Percentiles rank a stretch among this genome's conserved stretches.
These are phyloP conservation scores for Lathyrus oleraceus DNA, from an alignment of 306 rosid species.

Conservation along the genomic window DNA sequence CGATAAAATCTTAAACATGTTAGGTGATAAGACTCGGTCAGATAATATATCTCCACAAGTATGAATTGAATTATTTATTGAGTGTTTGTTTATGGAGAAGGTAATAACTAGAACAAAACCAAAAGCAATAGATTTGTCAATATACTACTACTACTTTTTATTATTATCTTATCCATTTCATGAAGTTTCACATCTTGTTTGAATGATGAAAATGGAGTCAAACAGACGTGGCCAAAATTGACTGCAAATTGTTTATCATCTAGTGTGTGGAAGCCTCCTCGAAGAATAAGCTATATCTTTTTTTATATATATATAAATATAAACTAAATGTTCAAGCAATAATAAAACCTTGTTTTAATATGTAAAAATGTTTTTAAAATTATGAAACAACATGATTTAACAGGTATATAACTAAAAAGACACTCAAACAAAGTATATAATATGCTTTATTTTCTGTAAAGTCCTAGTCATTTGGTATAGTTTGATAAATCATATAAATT, in stretches of 20 bases:
- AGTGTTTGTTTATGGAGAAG: constrained; percentile 27
- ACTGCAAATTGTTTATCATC: constrained; percentile 14
- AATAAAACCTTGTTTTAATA: no score
- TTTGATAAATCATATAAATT: background rate
- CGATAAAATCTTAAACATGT: no score
- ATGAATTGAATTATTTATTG: background rate
- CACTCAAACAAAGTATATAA: background rate
- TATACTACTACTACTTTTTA: background rate
- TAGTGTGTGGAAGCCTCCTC: constrained; percentile 10
- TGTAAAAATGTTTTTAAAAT: background rate
- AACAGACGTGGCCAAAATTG: constrained; percentile 14
- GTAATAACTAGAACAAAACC: background rate
- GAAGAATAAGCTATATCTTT: background rate
- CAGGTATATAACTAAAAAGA: background rate
- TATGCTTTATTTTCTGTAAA: constrained; percentile 25
- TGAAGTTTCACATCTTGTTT: background rate
- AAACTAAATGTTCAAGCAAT: background rate
- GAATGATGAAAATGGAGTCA: constrained; percentile 20
- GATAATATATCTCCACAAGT: no score
- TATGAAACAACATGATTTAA: background rate
- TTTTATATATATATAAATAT: background rate
- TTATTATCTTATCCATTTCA: background rate
- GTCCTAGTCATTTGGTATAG: constrained; percentile 28
- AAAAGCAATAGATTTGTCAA: background rate
- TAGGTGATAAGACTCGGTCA: no score